Evolutionary conservation across 371 early-diverging fungal genomes (phyloP), one percentile per base, ranked within the genome.

Genomic region (Apophysomyces elegans): DNA sequence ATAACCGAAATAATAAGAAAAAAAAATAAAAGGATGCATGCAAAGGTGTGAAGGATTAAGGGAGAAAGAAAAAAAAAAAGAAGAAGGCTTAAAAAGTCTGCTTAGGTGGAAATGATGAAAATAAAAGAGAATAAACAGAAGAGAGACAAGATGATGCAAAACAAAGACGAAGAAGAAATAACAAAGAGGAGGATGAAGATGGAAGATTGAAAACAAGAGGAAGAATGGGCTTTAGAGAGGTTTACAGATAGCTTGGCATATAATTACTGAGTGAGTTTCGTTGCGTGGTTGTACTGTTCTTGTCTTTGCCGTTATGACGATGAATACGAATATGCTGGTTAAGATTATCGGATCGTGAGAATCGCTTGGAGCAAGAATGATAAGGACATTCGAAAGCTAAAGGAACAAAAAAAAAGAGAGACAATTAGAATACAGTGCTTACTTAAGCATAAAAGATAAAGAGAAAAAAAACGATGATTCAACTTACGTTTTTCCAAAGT

Each of bases 301-400:
- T 71, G 37, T 72, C 69, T 58, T 68, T 68, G 63, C 37, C 58
- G 56, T 68, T 81, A 69, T 77, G 79, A 13, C 76, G 77, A 67
- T 84, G 85, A 47, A 78, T 84, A 36, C 78, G 79, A 60, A 84
- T 77, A 61, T 90, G 90, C 62, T 86, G 85, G 60, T 85, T 83
- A 38, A 93, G 67, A 75, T 92, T 91, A 67, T 93, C 93, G 16
- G 86, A 84, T 39, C 95, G 76, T 3, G 89, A 82, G 75, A 93
- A 93, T 2, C 81, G 72, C 69, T 90, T 90, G 12, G 74, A 76
- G 69, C 95, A 95, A 45, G 88, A 86, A 18, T 76, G 77, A 58
- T 76, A 77, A 5, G 79, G 82, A 62, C 86, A 85, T 54, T 68
- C 73, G 62, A 80, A 85, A 14, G 86, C 63, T 63, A 47, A 41